A percentile compares a stretch with the other conserved stretches of the same genome.
Evolutionary conservation across 129 eudicot genomes (phyloP).

Genomic region (Saposhnikovia divaricata): DNA sequence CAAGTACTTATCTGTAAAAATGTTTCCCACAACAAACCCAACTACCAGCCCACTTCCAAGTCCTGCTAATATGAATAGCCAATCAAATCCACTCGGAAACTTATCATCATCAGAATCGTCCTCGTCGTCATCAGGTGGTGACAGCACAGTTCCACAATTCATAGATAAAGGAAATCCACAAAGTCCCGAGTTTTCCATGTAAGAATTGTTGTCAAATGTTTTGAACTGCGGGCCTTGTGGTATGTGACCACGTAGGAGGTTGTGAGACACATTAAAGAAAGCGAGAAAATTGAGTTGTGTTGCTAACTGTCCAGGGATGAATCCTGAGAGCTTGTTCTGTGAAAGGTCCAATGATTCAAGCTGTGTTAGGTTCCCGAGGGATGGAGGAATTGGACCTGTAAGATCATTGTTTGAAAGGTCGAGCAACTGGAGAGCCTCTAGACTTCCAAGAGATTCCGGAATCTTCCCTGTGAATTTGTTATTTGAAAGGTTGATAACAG

Average conservation of each 20-base stretch:
- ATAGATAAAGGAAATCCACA: constrained; percentile 20
- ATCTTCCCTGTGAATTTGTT: constrained; percentile 18
- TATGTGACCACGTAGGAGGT: constrained; percentile 23
- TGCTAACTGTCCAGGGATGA: constrained; percentile 18
- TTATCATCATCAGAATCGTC: too few species aligned
- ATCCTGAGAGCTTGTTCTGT: constrained; percentile 16
- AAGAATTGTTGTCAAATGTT: constrained; percentile 19
- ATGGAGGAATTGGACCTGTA: constrained; percentile 19
- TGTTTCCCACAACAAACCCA: too few species aligned
- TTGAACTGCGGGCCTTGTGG: constrained; percentile 22
- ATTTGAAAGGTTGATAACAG: constrained; percentile 9
- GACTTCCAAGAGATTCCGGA: constrained; percentile 13
- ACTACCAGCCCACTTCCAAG: too few species aligned
- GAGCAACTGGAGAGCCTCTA: constrained; percentile 14
- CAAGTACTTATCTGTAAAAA: too few species aligned
- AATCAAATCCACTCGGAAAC: too few species aligned
- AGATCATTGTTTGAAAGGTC: constrained; percentile 24
- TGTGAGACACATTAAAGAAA: constrained; percentile 20
- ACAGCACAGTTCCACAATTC: too few species aligned
- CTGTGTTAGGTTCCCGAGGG: constrained; percentile 4
- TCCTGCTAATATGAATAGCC: too few species aligned
- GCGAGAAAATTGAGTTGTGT: constrained; percentile 10
- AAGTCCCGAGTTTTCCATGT: constrained; percentile 16
- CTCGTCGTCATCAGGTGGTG: too few species aligned
- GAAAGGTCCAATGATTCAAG: constrained; percentile 27